Evolutionary conservation across 179 eudicot species (phyloP).

Genomic region (Nepenthes alata): DNA sequence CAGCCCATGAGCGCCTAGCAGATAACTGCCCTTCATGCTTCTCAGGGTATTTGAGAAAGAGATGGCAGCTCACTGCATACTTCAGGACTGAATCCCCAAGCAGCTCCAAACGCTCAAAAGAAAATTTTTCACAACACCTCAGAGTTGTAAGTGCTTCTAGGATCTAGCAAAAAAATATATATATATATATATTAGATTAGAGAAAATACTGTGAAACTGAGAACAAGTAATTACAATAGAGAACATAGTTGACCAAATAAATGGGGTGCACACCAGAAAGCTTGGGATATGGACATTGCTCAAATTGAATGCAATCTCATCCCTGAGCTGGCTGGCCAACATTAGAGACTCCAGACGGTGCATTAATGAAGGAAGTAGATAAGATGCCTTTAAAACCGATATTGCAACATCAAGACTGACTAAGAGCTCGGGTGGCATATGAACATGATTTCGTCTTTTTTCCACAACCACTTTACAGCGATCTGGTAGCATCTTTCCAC

Average conservation of each 20-base stretch:
- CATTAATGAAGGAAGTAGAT: conserved; percentile 84
- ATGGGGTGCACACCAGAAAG: conserved; percentile 37
- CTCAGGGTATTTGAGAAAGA: conserved; percentile 57
- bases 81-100: conserved; percentile 94
- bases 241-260: conserved; percentile 1
- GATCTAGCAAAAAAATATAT: conserved; percentile 26
- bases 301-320: conserved; percentile 33
- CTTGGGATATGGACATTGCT: conserved; percentile 37
- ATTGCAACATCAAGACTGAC: conserved; percentile 39
- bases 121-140: conserved; percentile 75
- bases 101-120: conserved; percentile 82
- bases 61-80: conserved; percentile 65
- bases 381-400: conserved; percentile 47
- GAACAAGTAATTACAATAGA: conserved; percentile 1
- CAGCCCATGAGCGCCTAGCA: conserved; percentile 36
- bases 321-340: conserved; percentile 85
- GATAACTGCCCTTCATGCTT: conserved; percentile 75
- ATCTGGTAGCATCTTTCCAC: neutral
- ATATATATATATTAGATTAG: neutral
- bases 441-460: conserved; percentile 41
- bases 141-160: conserved; percentile 82
- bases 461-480: conserved; percentile 7
- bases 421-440: conserved; percentile 86
- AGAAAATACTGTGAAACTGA: neutral
- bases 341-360: conserved; percentile 83